phyloP scores from a whole-genome alignment of 108 stramenopile species.

The Cyclotella choctawhatcheeana region DNA sequence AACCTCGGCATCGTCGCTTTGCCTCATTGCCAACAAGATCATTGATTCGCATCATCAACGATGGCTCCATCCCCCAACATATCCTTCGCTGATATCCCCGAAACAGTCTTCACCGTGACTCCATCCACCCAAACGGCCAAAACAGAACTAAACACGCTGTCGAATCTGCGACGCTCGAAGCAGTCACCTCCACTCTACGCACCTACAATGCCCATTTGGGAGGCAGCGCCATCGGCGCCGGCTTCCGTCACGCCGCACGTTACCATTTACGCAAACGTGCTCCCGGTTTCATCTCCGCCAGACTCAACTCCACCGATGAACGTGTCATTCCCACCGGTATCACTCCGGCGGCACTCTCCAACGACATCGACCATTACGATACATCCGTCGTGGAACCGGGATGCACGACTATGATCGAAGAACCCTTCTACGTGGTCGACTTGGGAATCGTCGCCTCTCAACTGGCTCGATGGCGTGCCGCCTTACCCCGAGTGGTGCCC shows the following conservation, averaged over 20 bases:
- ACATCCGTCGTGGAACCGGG: constrained; percentile 43
- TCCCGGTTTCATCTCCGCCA: constrained; percentile 34
- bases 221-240: constrained; percentile 68
- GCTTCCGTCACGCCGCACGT: constrained; percentile 67
- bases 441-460: constrained; percentile 80
- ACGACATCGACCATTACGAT: no score
- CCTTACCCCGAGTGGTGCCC: constrained; percentile 86
- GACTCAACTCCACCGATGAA: no score
- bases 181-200: constrained; percentile 38
- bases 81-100: no score
- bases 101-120: no score
- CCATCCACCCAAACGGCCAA: no score
- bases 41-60: no score
- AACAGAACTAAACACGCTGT: no score
- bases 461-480: constrained; percentile 79
- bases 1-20: no score
- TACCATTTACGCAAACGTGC: constrained; percentile 63
- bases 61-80: no score
- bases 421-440: constrained; percentile 87
- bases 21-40: no score
- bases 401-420: constrained; percentile 58
- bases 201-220: constrained; percentile 55
- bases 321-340: no score
- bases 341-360: no score
- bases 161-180: constrained; percentile 44